Base-by-base conservation (phyloP, 345 rosid species). In the Nasturtium officinale region DNA sequence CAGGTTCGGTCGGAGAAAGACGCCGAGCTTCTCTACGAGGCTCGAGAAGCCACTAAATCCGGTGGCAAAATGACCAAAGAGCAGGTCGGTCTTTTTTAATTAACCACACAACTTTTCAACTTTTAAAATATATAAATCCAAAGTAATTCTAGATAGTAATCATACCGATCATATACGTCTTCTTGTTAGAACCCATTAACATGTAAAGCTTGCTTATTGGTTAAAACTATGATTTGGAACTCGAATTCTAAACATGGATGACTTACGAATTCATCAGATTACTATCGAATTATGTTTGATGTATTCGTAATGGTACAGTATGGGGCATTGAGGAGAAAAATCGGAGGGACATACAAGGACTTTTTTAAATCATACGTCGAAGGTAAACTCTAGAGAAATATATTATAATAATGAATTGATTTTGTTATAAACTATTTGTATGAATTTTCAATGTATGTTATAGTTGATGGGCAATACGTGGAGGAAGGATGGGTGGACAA, bases 341-440 rank as follows among this genome's bases (percentile, higher is more conserved):
- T 89, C 46, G 98, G 98, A 76, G 97, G 97, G 43, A 93, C 94
- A 5, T 90, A 90, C 85, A 85, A 86, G 85, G 98, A 90, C 64
- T 90, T 93, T 79, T 93, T 93, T 83, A 93, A 92, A 73, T 92
- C 97, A 35, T 90, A 93, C 53, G 40, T 90, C 5, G 97, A 90
- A 5, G 98, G 98, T 93, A 79, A 21, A n/a, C 13, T 45, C 6
- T 42, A 17, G 16, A 43, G 5, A 18, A n/a, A 1, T 47, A 29
- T 33, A n/a, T 25, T 20, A 9, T 7, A 30, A 30, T 33, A 2
- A 48, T 15, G 65, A 0, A 9, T 50, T 9, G n/a, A n/a, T 16
- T 45, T 6, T 54, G 15, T 8, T 28, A 33, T 4, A 21, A 30
- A 8, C 18, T 40, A 3, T 30, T 12, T 33, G 48, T 28, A 46